Evolutionary conservation across 768 basidiomycete species (phyloP), one percentile per base, ranked within the genome.

Genomic region (Podaxis pistillaris): DNA sequence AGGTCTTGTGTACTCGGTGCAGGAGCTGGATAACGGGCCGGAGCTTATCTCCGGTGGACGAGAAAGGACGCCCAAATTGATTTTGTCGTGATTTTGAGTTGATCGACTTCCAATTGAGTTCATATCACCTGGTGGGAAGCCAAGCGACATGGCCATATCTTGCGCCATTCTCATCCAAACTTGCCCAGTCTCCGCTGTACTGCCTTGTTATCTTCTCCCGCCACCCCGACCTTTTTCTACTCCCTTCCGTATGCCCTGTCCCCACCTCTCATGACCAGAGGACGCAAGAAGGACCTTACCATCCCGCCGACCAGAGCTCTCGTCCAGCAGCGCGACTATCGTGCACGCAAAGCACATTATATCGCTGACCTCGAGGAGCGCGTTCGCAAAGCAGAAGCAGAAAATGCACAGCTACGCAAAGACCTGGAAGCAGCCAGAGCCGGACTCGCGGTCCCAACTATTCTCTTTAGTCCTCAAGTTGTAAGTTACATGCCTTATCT

Each of bases 281-380:
- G 86, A 47, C 83, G 86, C 67, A 86, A 86, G 73, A 86, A 85
- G 72, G 85, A 88, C 73, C 72, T 82, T 40, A 83, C 84, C 24
- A 86, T 84, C 56, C 84, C 86, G 26, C 79, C 84, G 2, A 80
- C 83, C 22, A 81, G 86, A 30, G 80, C 84, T 46, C 79, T 88
- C 30, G 76, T 82, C 52, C 84, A 86, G 66, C 86, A 88, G 69
- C 80, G 86, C 11, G 86, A 86, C 71, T 88, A 87, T 68, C 82
- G 86, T 19, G 86, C 85, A 6, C 79, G 86, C 56, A 84, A 83
- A 67, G 83, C 84, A 4, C 78, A 78, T 59, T 84, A 87, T 72
- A 70, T 87, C 53, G 72, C 79, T 4, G 82, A 82, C 49, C 78
- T 88, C 46, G 86, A 88, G 68, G 77, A 81, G 19, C 81, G 84